phyloP scores from a whole-genome alignment of 257 asterid species.

The Lavandula angustifolia region DNA sequence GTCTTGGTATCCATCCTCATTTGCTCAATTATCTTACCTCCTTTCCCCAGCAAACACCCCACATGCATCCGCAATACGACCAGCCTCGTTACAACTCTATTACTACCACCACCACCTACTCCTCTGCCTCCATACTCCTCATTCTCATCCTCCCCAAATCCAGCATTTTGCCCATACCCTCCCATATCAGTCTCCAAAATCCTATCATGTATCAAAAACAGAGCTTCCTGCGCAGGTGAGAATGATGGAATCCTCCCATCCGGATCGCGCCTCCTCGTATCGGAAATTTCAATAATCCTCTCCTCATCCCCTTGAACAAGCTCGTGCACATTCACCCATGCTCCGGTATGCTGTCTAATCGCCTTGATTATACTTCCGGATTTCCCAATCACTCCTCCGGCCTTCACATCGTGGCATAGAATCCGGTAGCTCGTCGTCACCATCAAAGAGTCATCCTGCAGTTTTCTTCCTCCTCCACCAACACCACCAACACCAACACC shows the following conservation, averaged over 20 bases:
- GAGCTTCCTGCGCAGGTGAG: constrained; percentile 91
- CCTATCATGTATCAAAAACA: constrained; percentile 81
- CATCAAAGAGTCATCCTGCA: constrained; percentile 55
- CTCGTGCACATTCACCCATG: constrained; percentile 92
- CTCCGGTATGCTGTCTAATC: constrained; percentile 93
- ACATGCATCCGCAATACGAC: constrained; percentile 88
- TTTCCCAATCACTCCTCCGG: constrained; percentile 95
- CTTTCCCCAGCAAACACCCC: constrained; percentile 90
- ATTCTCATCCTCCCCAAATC: constrained; percentile 49
- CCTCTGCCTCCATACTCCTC: constrained; percentile 55
- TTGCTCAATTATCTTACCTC: constrained; percentile 95
- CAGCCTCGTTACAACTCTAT: constrained; percentile 72
- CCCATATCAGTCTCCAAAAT: constrained; percentile 69
- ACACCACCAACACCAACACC: constrained; percentile 40
- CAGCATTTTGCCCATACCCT: constrained; percentile 47
- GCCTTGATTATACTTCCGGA: constrained; percentile 84
- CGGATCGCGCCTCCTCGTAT: constrained; percentile 68
- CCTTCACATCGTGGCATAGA: constrained; percentile 79
- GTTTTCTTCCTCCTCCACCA: constrained; percentile 56
- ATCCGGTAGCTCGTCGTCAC: constrained; percentile 86
- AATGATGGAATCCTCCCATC: constrained; percentile 72
- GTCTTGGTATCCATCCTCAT: constrained; percentile 91
- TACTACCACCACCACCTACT: constrained; percentile 35
- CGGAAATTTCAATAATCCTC: constrained; percentile 89
- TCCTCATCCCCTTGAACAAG: constrained; percentile 83